Conservation (phyloP, 202 grass and related monocot genomes). For the Brachypodium distachyon region DNA sequence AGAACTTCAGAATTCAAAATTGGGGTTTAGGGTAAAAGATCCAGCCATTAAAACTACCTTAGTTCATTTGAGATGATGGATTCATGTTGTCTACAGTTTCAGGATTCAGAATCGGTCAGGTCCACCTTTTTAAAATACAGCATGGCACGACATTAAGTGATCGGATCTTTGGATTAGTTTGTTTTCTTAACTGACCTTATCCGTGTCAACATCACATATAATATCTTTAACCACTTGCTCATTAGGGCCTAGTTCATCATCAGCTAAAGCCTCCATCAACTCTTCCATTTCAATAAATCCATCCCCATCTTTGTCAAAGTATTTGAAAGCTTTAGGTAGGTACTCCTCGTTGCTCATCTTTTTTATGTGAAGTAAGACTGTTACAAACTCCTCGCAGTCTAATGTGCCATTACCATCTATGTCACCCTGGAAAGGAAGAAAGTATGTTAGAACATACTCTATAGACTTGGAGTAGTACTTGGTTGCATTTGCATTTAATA, state of each 20-base stretch:
- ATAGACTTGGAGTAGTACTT: neutral
- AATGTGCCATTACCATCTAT: conserved; percentile 66
- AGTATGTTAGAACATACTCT: neutral
- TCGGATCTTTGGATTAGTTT: conserved; percentile 8
- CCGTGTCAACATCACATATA: conserved; percentile 65
- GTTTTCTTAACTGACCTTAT: conserved; percentile 45
- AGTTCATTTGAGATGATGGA: conserved; percentile 2
- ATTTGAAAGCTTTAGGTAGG: conserved; percentile 73
- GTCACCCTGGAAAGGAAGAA: conserved; percentile 50
- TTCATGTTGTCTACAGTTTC: neutral
- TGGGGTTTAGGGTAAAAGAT: neutral
- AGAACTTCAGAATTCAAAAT: conserved; percentile 6
- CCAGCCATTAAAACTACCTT: neutral
- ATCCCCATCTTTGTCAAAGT: conserved; percentile 78
- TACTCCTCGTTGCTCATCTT: conserved; percentile 72
- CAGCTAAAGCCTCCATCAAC: conserved; percentile 69
- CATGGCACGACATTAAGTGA: neutral
- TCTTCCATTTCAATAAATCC: conserved; percentile 84
- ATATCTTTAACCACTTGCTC: conserved; percentile 71
- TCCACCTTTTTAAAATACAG: neutral
- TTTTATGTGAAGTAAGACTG: conserved; percentile 83
- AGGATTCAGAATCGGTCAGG: neutral
- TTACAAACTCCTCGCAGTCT: conserved; percentile 86
- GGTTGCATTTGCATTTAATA: neutral
- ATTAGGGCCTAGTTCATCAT: conserved; percentile 51